Percentiles rank a stretch among this genome's conserved stretches.
These are phyloP conservation scores for Scedosporium apiospermum DNA, from an alignment of 2,329 filamentous ascomycete species.

Conservation along the genomic window DNA sequence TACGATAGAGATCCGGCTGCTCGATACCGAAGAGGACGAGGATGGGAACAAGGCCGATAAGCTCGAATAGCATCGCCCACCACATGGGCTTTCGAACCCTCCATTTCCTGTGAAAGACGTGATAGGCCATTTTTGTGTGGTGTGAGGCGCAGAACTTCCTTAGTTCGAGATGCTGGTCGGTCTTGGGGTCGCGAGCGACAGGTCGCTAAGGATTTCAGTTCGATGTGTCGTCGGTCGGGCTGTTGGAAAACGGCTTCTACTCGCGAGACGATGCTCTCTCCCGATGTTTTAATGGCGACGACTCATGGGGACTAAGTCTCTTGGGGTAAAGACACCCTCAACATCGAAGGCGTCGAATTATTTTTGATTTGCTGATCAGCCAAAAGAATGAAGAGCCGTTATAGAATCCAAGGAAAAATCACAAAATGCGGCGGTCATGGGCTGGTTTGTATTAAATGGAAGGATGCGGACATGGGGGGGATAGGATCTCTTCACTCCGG, in stretches of 20 bases:
- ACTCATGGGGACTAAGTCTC: background rate
- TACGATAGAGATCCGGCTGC: constrained; percentile 63
- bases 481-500: background rate
- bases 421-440: background rate
- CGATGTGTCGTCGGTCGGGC: background rate
- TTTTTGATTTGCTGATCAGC: background rate
- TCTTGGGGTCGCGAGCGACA: background rate
- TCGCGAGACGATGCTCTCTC: background rate
- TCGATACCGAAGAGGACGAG: constrained; percentile 65
- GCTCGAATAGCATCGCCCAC: constrained; percentile 57
- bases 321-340: background rate
- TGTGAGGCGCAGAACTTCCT: background rate
- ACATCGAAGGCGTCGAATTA: background rate
- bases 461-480: background rate
- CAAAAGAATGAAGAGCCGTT: background rate
- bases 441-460: background rate
- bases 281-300: background rate
- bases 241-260: background rate
- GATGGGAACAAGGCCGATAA: constrained; percentile 52
- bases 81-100: constrained; percentile 48
- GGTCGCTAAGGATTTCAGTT: background rate
- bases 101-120: constrained; percentile 51
- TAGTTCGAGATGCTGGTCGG: background rate
- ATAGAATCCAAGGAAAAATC: background rate
- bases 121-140: constrained; percentile 26